Conservation (phyloP, 441 rosid species). For the Eugenia klotzschiana region DNA sequence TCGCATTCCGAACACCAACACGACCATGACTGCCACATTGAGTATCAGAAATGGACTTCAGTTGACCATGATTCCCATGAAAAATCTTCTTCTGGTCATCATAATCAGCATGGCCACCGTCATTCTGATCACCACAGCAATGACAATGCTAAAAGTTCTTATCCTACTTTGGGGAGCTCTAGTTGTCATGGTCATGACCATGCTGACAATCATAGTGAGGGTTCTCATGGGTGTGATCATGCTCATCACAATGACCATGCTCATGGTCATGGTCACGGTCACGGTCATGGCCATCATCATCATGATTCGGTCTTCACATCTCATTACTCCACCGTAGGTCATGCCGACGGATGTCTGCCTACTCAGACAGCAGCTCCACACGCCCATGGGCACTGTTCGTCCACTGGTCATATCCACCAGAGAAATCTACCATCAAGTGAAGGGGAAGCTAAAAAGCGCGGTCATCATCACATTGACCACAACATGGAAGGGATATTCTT, state of each 20-base stretch:
- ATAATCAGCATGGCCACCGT: conserved; percentile 13
- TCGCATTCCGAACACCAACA: conserved; percentile 20
- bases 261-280: neutral
- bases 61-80: neutral
- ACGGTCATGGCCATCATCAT: conserved; percentile 1
- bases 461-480: conserved; percentile 75
- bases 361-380: neutral
- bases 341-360: neutral
- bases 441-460: conserved; percentile 12
- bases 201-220: neutral
- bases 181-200: neutral
- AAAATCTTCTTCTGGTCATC: conserved; percentile 18
- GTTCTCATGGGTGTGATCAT: neutral
- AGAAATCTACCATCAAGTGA: neutral
- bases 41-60: neutral
- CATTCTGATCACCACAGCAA: neutral
- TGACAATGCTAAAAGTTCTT: neutral
- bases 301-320: neutral
- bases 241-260: neutral
- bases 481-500: conserved; percentile 96
- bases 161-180: neutral
- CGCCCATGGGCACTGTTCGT: conserved; percentile 2
- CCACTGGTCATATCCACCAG: neutral
- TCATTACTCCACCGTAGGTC: neutral
- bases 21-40: conserved; percentile 15